These are phyloP conservation scores for Cercophora scortea DNA, from an alignment of 495 filamentous ascomycete genomes.

Conservation along the genomic window DNA sequence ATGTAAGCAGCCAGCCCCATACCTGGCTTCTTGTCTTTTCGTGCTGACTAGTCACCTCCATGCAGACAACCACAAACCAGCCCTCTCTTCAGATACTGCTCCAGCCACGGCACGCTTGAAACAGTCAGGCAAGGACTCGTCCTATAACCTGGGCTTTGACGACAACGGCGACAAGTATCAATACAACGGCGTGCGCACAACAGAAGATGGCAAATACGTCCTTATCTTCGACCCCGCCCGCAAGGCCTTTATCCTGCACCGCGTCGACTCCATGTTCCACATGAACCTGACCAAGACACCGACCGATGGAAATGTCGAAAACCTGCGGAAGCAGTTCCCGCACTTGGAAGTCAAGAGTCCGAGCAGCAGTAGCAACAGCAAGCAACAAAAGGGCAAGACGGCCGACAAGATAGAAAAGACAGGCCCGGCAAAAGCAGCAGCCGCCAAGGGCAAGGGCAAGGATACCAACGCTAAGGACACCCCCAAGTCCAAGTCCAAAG, in stretches of 20 bases:
- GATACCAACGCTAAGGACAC: not conserved
- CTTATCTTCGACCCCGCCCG: conserved; percentile 47
- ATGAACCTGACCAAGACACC: conserved; percentile 47
- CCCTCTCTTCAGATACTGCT: conserved; percentile 34
- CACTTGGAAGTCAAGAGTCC: conserved; percentile 28
- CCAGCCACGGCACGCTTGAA: conserved; percentile 38
- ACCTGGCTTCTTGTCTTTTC: not conserved
- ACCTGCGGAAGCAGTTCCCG: conserved; percentile 32
- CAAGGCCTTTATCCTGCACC: conserved; percentile 49
- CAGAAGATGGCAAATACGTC: conserved; percentile 43
- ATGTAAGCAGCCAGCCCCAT: conserved; percentile 29
- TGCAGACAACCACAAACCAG: conserved; percentile 47
- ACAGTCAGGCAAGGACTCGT: conserved; percentile 32
- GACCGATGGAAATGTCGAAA: conserved; percentile 28
- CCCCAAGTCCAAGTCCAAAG: conserved; percentile 6
- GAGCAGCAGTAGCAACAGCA: conserved; percentile 10
- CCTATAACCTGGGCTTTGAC: conserved; percentile 40
- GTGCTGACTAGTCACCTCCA: conserved; percentile 1
- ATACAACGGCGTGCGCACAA: conserved; percentile 40
- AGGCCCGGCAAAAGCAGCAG: conserved; percentile 2
- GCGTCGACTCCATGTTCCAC: conserved; percentile 50
- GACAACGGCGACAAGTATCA: conserved; percentile 41
- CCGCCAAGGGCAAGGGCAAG: conserved; percentile 2
- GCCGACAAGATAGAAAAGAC: conserved; percentile 14
- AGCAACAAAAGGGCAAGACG: conserved; percentile 13